Percentiles rank a stretch among this genome's conserved stretches.
Conservation (phyloP, 495 filamentous ascomycete genomes). For the Evernia prunastri region DNA sequence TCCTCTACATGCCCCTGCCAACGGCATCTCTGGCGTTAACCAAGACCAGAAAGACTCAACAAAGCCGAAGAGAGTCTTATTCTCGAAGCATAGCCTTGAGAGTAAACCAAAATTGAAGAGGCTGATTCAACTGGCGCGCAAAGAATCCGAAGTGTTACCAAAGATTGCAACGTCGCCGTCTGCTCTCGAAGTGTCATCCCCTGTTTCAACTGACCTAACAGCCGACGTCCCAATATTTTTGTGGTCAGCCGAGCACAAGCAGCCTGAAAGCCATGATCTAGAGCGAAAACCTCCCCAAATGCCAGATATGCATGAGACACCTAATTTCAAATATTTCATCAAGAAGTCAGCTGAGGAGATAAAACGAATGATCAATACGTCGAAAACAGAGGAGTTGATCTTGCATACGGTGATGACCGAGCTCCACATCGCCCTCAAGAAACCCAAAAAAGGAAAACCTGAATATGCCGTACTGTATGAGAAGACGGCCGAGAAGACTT, state of each 20-base stretch:
- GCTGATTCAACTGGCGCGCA: constrained; percentile 3
- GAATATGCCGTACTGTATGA: constrained; percentile 11
- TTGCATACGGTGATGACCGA: constrained; percentile 11
- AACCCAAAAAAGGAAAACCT: constrained; percentile 4
- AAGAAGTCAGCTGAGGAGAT: not conserved
- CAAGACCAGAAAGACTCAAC: not conserved
- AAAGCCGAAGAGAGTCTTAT: constrained; percentile 7
- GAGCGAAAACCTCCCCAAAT: not conserved
- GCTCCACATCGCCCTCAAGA: constrained; percentile 2
- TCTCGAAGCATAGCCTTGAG: not conserved
- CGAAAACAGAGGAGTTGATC: constrained; percentile 13
- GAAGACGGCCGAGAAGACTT: not conserved
- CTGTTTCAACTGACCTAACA: not conserved
- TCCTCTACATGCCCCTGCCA: not conserved
- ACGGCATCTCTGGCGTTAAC: not conserved
- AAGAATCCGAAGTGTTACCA: constrained; percentile 5
- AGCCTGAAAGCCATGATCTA: not conserved
- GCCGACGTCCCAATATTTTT: constrained; percentile 7
- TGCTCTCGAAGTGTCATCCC: not conserved
- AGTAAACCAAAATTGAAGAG: constrained; percentile 7
- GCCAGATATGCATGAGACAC: not conserved
- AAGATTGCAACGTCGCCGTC: not conserved
- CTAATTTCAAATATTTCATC: not conserved
- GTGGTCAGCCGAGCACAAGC: constrained; percentile 10
- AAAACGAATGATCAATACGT: constrained; percentile 1